Conservation (phyloP, 1,284 basidiomycete species). For the Ustilago cynodontis region DNA sequence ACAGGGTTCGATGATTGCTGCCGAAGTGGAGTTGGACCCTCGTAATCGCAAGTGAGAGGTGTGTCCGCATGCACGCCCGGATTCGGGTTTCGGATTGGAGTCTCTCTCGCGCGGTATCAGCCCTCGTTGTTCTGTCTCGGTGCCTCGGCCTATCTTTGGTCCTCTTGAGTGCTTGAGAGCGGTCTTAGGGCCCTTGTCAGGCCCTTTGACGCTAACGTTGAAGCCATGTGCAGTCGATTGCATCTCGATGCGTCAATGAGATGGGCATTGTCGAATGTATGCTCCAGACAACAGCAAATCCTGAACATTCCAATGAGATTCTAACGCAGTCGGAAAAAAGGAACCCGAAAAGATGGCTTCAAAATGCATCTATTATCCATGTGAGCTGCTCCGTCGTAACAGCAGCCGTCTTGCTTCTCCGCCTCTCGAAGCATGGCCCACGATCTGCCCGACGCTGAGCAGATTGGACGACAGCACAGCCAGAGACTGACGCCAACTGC, state of each 20-base stretch:
- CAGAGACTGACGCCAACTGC: not conserved
- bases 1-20: conserved; percentile 1
- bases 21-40: conserved; percentile 35
- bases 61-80: conserved; percentile 24
- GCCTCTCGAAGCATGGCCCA: not conserved
- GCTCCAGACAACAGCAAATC: not conserved
- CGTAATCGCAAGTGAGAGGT: conserved; percentile 16
- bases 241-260: not conserved
- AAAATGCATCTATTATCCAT: not conserved
- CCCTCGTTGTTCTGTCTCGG: not conserved
- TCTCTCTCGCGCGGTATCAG: conserved; percentile 17
- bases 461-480: not conserved
- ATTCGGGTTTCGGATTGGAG: conserved; percentile 33
- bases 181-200: no score
- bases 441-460: not conserved
- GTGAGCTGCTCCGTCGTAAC: not conserved
- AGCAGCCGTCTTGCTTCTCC: not conserved
- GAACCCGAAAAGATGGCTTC: not conserved
- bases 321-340: not conserved
- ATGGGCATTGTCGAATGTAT: not conserved
- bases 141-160: no score
- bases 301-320: not conserved
- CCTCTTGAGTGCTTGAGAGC: no score
- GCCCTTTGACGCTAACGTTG: no score
- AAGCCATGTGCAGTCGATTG: no score